phyloP scores from a whole-genome alignment of 2,329 filamentous ascomycete species.

The Orbilia oligospora region DNA sequence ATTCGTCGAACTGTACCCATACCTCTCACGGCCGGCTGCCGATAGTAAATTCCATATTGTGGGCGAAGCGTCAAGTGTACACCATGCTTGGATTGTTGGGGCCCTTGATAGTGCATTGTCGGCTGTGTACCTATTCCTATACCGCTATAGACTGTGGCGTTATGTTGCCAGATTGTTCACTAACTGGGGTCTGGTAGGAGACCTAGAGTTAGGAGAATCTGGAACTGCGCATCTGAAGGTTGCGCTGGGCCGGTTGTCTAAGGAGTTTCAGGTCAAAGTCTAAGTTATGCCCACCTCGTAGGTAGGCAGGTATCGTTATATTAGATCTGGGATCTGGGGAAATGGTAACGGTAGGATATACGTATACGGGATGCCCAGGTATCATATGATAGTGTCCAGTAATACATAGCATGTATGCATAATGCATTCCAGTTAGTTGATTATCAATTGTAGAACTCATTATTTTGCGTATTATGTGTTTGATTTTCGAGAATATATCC shows the following conservation, averaged over 20 bases:
- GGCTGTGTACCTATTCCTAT: background rate
- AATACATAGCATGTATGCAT: too few relatives aligned
- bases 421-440: too few relatives aligned
- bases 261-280: conserved; percentile 18
- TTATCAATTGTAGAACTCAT: too few relatives aligned
- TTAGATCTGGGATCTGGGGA: too few relatives aligned
- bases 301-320: too few relatives aligned
- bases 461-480: too few relatives aligned
- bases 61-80: conserved; percentile 67
- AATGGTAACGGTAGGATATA: too few relatives aligned
- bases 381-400: too few relatives aligned
- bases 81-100: conserved; percentile 68
- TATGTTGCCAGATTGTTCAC: conserved; percentile 3
- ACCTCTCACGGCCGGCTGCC: conserved; percentile 64
- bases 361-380: too few relatives aligned
- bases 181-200: conserved; percentile 31
- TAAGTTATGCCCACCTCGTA: too few relatives aligned
- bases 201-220: conserved; percentile 21
- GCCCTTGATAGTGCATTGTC: conserved; percentile 65
- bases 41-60: conserved; percentile 65
- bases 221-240: conserved; percentile 45
- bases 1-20: conserved; percentile 66
- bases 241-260: conserved; percentile 15
- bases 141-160: conserved; percentile 17
- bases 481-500: too few relatives aligned